These are phyloP conservation scores for Acacia acuminata DNA, from an alignment of 306 rosid species.

Conservation along the genomic window DNA sequence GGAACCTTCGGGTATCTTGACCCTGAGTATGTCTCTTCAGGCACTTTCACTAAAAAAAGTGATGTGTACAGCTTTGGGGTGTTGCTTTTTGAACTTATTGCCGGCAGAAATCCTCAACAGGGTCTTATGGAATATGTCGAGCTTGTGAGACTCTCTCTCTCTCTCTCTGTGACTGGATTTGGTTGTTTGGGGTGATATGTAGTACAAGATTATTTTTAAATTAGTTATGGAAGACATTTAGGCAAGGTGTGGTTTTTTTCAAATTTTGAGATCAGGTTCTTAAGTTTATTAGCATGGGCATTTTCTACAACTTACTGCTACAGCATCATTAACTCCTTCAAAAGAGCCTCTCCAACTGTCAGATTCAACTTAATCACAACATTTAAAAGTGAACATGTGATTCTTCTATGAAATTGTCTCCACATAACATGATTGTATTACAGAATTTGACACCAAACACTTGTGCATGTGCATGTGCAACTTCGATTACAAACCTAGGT, in stretches of 20 bases:
- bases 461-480: not conserved
- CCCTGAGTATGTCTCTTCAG: constrained; percentile 91
- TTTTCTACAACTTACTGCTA: not conserved
- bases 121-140: constrained; percentile 98
- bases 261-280: not conserved
- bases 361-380: not conserved
- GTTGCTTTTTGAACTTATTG: constrained; percentile 90
- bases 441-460: not conserved
- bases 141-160: constrained; percentile 71
- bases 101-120: constrained; percentile 96
- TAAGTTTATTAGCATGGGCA: not conserved
- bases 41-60: constrained; percentile 93
- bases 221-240: not conserved
- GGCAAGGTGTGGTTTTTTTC: not conserved
- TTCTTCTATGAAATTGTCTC: not conserved
- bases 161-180: constrained; percentile 24
- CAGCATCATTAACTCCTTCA: not conserved
- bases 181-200: not conserved
- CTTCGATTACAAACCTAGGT: not conserved
- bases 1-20: constrained; percentile 98
- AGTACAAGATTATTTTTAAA: not conserved
- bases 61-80: constrained; percentile 98
- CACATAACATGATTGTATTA: not conserved
- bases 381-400: not conserved
- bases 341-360: not conserved